Evolutionary conservation across 2,329 filamentous ascomycete genomes (phyloP).

Genomic region (Verticillium zaregamsianum): DNA sequence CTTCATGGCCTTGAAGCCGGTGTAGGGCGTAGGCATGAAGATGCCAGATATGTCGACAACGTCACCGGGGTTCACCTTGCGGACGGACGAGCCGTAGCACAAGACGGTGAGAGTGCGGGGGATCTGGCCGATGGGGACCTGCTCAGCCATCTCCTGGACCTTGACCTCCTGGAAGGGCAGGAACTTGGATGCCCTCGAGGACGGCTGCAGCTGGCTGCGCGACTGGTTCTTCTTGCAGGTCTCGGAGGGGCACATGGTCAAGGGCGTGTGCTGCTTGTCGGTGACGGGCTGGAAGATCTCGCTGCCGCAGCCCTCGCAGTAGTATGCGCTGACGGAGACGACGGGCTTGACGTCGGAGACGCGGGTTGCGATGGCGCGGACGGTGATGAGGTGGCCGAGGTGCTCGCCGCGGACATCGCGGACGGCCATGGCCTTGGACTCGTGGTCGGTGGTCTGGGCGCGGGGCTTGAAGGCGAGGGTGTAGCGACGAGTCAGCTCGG

Average conservation of each 20-base stretch:
- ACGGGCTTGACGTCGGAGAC: constrained; percentile 97
- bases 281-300: constrained; percentile 97
- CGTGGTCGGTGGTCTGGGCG: constrained; percentile 64
- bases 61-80: constrained; percentile 89
- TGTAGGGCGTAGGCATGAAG: constrained; percentile 95
- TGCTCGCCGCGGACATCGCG: constrained; percentile 91
- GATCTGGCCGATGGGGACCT: constrained; percentile 97
- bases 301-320: constrained; percentile 91
- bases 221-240: constrained; percentile 88
- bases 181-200: constrained; percentile 95
- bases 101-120: constrained; percentile 85
- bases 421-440: constrained; percentile 71
- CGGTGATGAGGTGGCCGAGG: constrained; percentile 86
- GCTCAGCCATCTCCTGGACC: constrained; percentile 98
- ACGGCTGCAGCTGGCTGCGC: constrained; percentile 90
- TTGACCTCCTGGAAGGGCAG: constrained; percentile 97
- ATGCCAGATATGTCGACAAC: constrained; percentile 92
- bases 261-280: constrained; percentile 83
- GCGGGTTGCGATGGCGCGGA: constrained; percentile 88
- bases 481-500: constrained; percentile 88
- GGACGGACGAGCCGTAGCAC: constrained; percentile 80
- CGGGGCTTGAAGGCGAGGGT: constrained; percentile 94
- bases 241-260: constrained; percentile 82
- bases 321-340: constrained; percentile 97
- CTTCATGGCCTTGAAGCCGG: constrained; percentile 96